These are phyloP conservation scores for Chlorociboria aeruginascens DNA, from an alignment of 495 filamentous ascomycete genomes.

Conservation along the genomic window DNA sequence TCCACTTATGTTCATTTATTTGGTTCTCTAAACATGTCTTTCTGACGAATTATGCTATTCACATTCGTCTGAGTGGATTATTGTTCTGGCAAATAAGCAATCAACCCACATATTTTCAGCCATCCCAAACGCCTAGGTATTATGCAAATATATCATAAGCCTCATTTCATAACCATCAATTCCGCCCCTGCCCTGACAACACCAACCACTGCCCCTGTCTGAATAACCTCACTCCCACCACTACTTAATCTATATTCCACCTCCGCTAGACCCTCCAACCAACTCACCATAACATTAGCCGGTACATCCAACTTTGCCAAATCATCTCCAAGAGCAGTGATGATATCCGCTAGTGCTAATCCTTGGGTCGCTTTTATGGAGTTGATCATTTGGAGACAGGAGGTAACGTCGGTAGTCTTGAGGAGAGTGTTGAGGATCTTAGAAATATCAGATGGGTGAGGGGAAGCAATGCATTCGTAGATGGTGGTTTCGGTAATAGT, in stretches of 20 bases:
- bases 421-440: constrained; percentile 76
- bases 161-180: constrained; percentile 35
- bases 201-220: constrained; percentile 86
- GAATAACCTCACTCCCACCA: constrained; percentile 77
- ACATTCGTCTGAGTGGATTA: too few relatives aligned
- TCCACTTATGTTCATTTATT: too few relatives aligned
- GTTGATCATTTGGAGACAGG: constrained; percentile 76
- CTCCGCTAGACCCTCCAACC: constrained; percentile 85
- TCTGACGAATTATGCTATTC: too few relatives aligned
- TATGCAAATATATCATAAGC: background rate
- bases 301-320: constrained; percentile 75
- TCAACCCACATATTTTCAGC: background rate
- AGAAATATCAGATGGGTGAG: constrained; percentile 79
- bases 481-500: constrained; percentile 83
- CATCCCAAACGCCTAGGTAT: background rate
- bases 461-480: constrained; percentile 94
- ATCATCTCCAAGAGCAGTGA: constrained; percentile 74
- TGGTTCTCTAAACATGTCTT: too few relatives aligned
- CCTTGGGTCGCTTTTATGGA: constrained; percentile 75
- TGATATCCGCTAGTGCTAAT: constrained; percentile 87
- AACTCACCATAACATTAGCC: constrained; percentile 73
- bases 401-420: constrained; percentile 70
- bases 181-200: constrained; percentile 81
- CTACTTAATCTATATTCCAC: constrained; percentile 85
- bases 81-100: too few relatives aligned